Percentiles rank a stretch among this genome's conserved stretches.
Evolutionary conservation across 2,329 filamentous ascomycete species (phyloP).

Genomic region (Phymatotrichopsis omnivora): DNA sequence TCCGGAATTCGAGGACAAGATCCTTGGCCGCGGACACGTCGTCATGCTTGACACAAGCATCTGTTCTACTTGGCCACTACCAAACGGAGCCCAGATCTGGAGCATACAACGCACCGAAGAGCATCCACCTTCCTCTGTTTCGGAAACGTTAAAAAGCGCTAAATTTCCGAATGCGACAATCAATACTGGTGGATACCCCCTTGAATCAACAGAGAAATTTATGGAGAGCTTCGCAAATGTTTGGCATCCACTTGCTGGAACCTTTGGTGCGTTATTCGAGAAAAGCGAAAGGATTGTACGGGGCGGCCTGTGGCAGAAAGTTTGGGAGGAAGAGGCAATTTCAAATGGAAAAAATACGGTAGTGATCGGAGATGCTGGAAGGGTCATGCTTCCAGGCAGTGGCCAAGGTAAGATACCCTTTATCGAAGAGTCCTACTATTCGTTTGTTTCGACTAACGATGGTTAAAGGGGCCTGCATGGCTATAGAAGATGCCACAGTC

Average conservation of each 20-base stretch:
- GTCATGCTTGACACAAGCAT: conserved; percentile 12
- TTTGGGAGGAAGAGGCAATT: conserved; percentile 8
- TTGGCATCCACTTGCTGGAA: conserved; percentile 10
- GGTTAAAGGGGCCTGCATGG: conserved; percentile 21
- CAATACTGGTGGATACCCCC: conserved; percentile 15
- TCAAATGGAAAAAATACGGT: conserved; percentile 13
- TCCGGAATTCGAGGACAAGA: conserved; percentile 4
- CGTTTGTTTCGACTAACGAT: too few species aligned
- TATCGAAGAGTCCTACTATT: too few species aligned
- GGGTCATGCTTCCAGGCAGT: conserved; percentile 5
- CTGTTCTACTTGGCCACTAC: conserved; percentile 15
- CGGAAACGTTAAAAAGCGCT: neutral
- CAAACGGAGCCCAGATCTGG: conserved; percentile 13
- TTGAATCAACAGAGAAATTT: conserved; percentile 11
- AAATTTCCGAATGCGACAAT: conserved; percentile 6
- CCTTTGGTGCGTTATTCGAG: conserved; percentile 14
- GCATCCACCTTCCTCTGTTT: neutral
- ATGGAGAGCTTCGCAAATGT: conserved; percentile 3
- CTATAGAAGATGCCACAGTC: conserved; percentile 21
- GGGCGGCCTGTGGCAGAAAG: conserved; percentile 12
- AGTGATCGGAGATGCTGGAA: conserved; percentile 15
- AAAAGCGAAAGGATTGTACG: conserved; percentile 14
- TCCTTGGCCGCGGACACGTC: neutral
- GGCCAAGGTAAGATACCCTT: conserved; percentile 7
- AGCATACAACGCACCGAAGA: conserved; percentile 3